These are phyloP conservation scores for Parathielavia hyrcaniae DNA, from an alignment of 495 filamentous ascomycete genomes.

Conservation along the genomic window DNA sequence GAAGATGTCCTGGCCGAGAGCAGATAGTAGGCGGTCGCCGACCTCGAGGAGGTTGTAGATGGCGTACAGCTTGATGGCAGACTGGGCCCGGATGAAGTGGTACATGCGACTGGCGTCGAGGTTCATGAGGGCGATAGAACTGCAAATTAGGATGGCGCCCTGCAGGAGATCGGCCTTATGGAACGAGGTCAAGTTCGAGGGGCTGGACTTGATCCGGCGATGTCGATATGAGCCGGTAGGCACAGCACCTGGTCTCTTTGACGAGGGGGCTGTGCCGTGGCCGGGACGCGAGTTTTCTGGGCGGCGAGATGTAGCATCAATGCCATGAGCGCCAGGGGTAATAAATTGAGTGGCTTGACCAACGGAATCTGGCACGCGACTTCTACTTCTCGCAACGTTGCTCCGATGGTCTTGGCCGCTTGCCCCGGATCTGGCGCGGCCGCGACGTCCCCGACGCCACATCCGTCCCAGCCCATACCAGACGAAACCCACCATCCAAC, in stretches of 20 bases:
- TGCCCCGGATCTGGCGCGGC: conserved; percentile 35
- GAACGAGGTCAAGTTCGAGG: conserved; percentile 73
- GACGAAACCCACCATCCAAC: conserved; percentile 64
- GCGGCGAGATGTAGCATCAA: background rate
- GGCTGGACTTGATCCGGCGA: conserved; percentile 71
- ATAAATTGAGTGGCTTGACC: background rate
- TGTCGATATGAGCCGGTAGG: conserved; percentile 48
- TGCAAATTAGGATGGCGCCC: conserved; percentile 75
- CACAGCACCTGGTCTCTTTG: conserved; percentile 12
- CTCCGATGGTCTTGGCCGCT: conserved; percentile 18
- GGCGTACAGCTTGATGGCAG: conserved; percentile 95
- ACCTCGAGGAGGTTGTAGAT: conserved; percentile 96
- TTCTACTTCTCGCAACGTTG: conserved; percentile 36
- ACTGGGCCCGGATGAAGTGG: conserved; percentile 92
- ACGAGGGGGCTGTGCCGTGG: background rate
- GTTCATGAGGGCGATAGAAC: conserved; percentile 77
- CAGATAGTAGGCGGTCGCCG: conserved; percentile 78
- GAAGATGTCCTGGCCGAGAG: conserved; percentile 89
- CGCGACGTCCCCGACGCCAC: conserved; percentile 56
- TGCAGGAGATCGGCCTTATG: conserved; percentile 95
- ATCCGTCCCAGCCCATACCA: conserved; percentile 68
- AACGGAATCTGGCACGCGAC: conserved; percentile 27
- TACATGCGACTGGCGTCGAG: conserved; percentile 98
- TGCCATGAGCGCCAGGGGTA: background rate
- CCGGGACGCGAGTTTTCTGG: conserved; percentile 10